Evolutionary conservation across 2,329 filamentous ascomycete species (phyloP).

Genomic region (Hypomyces rosellus): DNA sequence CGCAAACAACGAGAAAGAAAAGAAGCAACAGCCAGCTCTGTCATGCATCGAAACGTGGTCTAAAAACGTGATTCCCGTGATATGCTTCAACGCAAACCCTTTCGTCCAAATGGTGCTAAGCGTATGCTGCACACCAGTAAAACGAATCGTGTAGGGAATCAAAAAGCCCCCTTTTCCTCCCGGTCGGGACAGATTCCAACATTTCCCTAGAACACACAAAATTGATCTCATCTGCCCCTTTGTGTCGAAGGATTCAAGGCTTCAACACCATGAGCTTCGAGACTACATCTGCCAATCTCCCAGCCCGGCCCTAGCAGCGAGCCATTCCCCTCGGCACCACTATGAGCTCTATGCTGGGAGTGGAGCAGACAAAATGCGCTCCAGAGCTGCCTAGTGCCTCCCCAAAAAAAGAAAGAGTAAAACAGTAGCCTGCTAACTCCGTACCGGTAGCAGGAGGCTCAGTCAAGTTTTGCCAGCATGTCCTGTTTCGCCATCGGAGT

Average conservation of each 20-base stretch:
- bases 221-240: conserved; percentile 19
- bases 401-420: conserved; percentile 16
- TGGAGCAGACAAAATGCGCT: conserved; percentile 22
- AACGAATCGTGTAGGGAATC: conserved; percentile 17
- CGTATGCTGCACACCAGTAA: conserved; percentile 21
- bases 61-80: conserved; percentile 35
- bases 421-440: conserved; percentile 28
- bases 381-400: conserved; percentile 24
- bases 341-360: conserved; percentile 24
- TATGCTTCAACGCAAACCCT: conserved; percentile 29
- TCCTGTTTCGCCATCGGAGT: conserved; percentile 86
- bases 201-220: conserved; percentile 22
- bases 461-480: conserved; percentile 97
- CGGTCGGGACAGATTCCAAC: conserved; percentile 24
- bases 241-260: conserved; percentile 10
- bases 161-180: conserved; percentile 23
- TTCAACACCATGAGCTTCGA: conserved; percentile 19
- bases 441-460: conserved; percentile 36
- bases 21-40: conserved; percentile 39
- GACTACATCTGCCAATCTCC: conserved; percentile 23
- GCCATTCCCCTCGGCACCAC: conserved; percentile 23
- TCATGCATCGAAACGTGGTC: conserved; percentile 47
- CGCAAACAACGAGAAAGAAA: conserved; percentile 30
- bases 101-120: conserved; percentile 19
- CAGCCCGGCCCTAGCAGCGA: conserved; percentile 22